Evolutionary conservation across 768 basidiomycete species (phyloP), one percentile per base, ranked within the genome.

Genomic region (Cystofilobasidium ferigula): DNA sequence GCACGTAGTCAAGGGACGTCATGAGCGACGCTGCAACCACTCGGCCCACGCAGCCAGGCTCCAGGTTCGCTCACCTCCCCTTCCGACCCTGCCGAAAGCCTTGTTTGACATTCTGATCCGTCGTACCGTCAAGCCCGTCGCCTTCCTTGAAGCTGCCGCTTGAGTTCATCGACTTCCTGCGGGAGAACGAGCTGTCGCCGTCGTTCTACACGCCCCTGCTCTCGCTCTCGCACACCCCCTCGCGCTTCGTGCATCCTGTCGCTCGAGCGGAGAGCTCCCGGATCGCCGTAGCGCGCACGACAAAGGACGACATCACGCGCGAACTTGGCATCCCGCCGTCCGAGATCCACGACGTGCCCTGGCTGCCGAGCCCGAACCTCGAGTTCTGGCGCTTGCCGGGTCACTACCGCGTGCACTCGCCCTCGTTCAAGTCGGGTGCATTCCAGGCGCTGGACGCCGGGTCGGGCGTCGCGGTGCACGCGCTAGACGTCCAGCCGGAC

Each of bases 391-490:
- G 65, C 9, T 10, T 67, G 22, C 65, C 65, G 10, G 65, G 65
- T 3, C 32, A 30, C 24, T 47, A 54, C 24, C 51, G 59, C 9
- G 48, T 67, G 14, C 20, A 24, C 22, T 67, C 53, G n/a, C 10
- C 42, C 3, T 32, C 60, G 18, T 67, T 61, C 32, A 35, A 26
- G 12, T 36, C 40, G 2, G 65, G 65, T 30, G 58, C 54, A 12
- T 30, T 67, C 53, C 65, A 61, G 56, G 65, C 65, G 20, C 53
- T 67, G 24, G 65, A 67, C 38, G 65, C 58, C 35, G 65, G 59
- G 16, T 67, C 65, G 10, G 65, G 58, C 40, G 65, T 67, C 26
- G 65, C 65, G 0, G 65, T 67, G 13, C 65, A 61, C n/a, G 65
- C 65, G 18, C 65, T 67, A 22, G 18, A 16, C 54, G 30, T 67